phyloP scores from a whole-genome alignment of 2,329 filamentous ascomycete genomes.

The Tolypocladium ovalisporum region DNA sequence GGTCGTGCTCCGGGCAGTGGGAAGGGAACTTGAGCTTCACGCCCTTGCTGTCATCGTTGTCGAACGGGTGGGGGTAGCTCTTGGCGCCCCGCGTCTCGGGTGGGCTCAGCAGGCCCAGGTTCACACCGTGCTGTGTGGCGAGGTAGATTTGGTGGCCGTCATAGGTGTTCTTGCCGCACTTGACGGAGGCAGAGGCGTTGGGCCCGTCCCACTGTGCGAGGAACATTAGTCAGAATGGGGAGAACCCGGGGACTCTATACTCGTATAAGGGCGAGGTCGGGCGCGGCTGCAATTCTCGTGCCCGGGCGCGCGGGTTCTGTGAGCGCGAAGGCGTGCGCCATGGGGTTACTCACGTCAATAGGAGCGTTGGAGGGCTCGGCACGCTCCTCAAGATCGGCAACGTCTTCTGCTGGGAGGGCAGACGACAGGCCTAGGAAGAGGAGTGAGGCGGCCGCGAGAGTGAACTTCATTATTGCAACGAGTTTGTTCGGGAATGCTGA shows the following conservation, averaged over 20 bases:
- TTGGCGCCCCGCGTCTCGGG: background rate
- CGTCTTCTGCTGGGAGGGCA: background rate
- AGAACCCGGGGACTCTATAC: too few relatives aligned
- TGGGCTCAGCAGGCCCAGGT: background rate
- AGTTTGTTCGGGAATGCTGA: too few relatives aligned
- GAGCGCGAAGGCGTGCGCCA: too few relatives aligned
- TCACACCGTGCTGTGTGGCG: background rate
- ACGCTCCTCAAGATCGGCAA: background rate
- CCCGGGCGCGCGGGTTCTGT: too few relatives aligned
- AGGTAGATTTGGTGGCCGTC: background rate
- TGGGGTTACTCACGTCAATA: background rate
- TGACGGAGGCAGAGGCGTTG: background rate
- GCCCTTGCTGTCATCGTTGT: background rate
- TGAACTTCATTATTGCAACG: background rate
- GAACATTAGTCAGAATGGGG: background rate
- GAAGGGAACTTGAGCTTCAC: background rate
- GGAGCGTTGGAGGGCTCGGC: background rate
- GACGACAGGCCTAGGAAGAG: background rate
- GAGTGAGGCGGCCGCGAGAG: background rate
- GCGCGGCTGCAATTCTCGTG: too few relatives aligned
- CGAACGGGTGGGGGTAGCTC: background rate
- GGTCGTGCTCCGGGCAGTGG: background rate
- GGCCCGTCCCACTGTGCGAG: background rate
- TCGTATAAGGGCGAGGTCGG: too few relatives aligned
- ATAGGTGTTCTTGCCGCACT: background rate